phyloP scores from a whole-genome alignment of 2,329 filamentous ascomycete species.

The Sarocladium oryzae region DNA sequence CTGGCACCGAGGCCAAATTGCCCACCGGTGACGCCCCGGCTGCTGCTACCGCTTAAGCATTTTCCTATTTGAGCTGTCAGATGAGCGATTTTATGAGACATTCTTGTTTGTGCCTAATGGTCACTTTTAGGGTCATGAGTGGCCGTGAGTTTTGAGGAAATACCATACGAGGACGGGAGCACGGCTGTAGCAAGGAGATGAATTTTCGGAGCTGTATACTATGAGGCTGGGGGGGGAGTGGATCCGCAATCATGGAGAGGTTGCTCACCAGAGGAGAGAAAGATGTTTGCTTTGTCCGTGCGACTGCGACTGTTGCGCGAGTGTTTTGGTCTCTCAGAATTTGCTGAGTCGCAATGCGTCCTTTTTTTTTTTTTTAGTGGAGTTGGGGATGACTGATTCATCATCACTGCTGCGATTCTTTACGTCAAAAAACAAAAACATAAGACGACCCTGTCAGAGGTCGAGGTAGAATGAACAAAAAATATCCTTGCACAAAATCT shows the following conservation, averaged over 20 bases:
- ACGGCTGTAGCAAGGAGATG: background rate
- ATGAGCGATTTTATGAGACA: background rate
- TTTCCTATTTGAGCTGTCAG: background rate
- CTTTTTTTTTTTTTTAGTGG: background rate
- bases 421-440: background rate
- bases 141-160: constrained; percentile 1
- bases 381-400: background rate
- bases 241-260: background rate
- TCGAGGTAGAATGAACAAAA: constrained; percentile 6
- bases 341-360: too few species aligned
- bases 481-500: background rate
- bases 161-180: background rate
- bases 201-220: background rate
- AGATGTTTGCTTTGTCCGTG: background rate
- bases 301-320: background rate
- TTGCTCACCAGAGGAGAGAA: background rate
- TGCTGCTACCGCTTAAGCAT: constrained; percentile 9
- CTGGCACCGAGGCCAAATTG: constrained; percentile 50
- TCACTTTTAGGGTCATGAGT: too few species aligned
- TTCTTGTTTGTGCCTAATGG: too few species aligned
- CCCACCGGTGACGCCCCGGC: constrained; percentile 9
- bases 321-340: background rate
- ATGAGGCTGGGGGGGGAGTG: background rate
- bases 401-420: background rate
- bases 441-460: background rate